Evolutionary conservation across 2,329 filamentous ascomycete genomes (phyloP), one percentile per base, ranked within the genome.

Genomic region (Lomentospora prolificans): DNA sequence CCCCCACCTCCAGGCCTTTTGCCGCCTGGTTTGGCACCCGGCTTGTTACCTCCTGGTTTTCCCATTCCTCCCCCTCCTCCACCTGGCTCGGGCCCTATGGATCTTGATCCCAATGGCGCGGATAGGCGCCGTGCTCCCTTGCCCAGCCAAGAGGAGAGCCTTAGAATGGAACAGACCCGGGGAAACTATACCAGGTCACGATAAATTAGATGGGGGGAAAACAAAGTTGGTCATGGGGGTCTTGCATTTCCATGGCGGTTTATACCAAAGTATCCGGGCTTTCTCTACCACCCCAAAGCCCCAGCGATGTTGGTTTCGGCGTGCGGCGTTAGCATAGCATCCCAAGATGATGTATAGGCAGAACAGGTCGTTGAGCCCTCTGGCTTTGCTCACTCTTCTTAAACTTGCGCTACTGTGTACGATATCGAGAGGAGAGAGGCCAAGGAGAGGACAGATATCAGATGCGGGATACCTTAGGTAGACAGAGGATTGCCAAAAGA

Each of bases 131-230:
- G 86, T 58, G 88, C 80, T 4, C 89, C 88, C 7, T 70, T 95
- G 46, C 90, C 90, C 0, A 91, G 88, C 66, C 90, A 95, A 70
- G 83, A 88, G 65, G 90, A 94, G 66, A 91, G 87, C 62, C 70
- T 95, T 62, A 81, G 85, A 62, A 82, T 86, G 68, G 88, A 92
- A 69, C 89, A 92, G 75, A 79, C 79, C 56, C 75, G 75, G 55
- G 82, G 82, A 3, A 76, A 84, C 60, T 85, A 82, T 63, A 85
- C 80, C 14, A 69, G 78, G 52, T 66, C 73, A 25, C 70, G 76
- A 51, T 81, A 75, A 63, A 27, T 19, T 33, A 19, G 41, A 9
- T n/a, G 41, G 24, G 30, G 30, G 7, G 30, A 12, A 33, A 33
- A 33, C 30, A 33, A 12, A 33, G 30, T 7, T 6, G 30, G 30